phyloP scores from a whole-genome alignment of 108 stramenopile genomes.

The Skeletonema tropicum region DNA sequence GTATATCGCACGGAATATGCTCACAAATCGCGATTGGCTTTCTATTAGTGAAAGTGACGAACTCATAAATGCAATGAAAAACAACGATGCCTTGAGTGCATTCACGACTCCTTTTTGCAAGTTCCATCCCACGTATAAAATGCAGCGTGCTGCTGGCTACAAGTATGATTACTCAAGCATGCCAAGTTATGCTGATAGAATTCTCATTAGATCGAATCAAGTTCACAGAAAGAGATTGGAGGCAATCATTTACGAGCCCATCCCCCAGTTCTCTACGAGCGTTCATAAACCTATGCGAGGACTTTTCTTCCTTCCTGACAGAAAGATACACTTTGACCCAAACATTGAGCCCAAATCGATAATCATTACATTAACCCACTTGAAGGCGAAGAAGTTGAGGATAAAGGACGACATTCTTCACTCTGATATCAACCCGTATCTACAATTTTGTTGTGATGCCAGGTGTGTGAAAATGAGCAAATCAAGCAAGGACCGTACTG shows the following conservation, averaged over 20 bases:
- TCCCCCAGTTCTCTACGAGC: slow-evolving; percentile 59
- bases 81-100: slow-evolving; percentile 58
- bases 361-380: neutral
- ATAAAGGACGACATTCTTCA: neutral
- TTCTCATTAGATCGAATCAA: slow-evolving; percentile 75
- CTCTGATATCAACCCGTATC: slow-evolving; percentile 1
- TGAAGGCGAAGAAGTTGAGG: neutral
- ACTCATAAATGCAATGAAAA: slow-evolving; percentile 42
- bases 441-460: neutral
- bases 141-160: slow-evolving; percentile 56
- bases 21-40: slow-evolving; percentile 47
- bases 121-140: slow-evolving; percentile 88
- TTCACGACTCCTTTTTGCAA: slow-evolving; percentile 61
- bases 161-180: slow-evolving; percentile 70
- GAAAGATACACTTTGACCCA: neutral
- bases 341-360: neutral
- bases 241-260: slow-evolving; percentile 64
- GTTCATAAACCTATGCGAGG: slow-evolving; percentile 91
- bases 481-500: neutral
- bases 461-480: slow-evolving; percentile 3
- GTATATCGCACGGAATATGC: slow-evolving; percentile 22
- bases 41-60: slow-evolving; percentile 61
- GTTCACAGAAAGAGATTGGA: slow-evolving; percentile 42
- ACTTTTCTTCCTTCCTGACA: slow-evolving; percentile 35
- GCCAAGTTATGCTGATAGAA: slow-evolving; percentile 85